phyloP scores from a whole-genome alignment of 2,329 filamentous ascomycete species.

The Fusarium fujikuroi region DNA sequence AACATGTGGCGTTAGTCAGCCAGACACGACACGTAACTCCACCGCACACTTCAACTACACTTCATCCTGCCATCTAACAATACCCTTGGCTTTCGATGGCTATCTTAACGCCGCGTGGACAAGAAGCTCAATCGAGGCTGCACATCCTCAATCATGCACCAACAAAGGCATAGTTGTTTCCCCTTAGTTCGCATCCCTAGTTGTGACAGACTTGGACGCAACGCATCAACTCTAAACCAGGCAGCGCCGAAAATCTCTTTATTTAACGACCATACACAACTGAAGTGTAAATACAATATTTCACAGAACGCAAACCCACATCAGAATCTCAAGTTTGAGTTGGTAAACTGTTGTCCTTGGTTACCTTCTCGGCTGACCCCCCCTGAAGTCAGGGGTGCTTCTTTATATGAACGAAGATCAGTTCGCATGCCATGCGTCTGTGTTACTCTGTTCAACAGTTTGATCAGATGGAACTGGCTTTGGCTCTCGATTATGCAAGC shows the following conservation, averaged over 20 bases:
- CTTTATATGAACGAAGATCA: background rate
- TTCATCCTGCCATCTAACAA: constrained; percentile 10
- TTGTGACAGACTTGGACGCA: background rate
- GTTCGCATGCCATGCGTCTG: background rate
- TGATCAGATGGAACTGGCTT: background rate
- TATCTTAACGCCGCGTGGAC: background rate
- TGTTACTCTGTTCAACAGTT: background rate
- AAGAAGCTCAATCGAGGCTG: background rate
- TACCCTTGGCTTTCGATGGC: background rate
- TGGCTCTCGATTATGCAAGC: background rate
- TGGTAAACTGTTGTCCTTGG: background rate
- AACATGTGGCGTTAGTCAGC: constrained; percentile 34
- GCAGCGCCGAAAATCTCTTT: background rate
- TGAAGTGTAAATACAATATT: background rate
- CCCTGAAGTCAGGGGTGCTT: constrained; percentile 32
- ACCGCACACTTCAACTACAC: constrained; percentile 35
- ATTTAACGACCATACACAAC: background rate
- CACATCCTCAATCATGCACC: no score
- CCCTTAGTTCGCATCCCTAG: background rate
- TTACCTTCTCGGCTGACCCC: background rate
- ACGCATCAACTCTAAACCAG: background rate
- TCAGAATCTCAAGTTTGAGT: background rate
- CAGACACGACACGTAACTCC: constrained; percentile 16
- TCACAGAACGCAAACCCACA: background rate
- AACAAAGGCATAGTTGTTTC: no score